Evolutionary conservation across 2,329 filamentous ascomycete genomes (phyloP), one percentile per base, ranked within the genome.

Genomic region (Sporothrix dimorphospora): DNA sequence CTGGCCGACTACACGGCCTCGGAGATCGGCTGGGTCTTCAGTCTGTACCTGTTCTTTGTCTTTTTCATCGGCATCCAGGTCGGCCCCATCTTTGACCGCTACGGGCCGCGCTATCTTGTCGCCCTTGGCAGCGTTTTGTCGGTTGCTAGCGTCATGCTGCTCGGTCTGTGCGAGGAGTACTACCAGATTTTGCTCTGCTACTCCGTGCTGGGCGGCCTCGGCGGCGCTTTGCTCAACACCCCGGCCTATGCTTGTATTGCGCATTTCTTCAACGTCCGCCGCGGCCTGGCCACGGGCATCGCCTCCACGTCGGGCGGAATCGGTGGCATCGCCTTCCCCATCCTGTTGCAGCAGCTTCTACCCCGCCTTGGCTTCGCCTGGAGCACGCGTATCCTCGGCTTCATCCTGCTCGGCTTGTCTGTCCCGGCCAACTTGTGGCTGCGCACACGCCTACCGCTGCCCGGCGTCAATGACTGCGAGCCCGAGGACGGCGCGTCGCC

Each of bases 21-120:
- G 4, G 85, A 88, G 69, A 90, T 94, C 66, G 92, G 92, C n/a
- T 97, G 94, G 94, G 93, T 97, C 75, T 94, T 95, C 77, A 90
- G 91, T 76, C 82, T 96, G 69, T 95, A 94, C 78, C 85, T 93
- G 40, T 97, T 96, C 78, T 83, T 95, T 63, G 88, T 92, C 61
- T 95, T 96, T 80, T 93, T 95, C 77, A 89, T 92, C 49, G 93
- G 93, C 34, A 88, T 97, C 11, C 92, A 95, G 77, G 90, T 94
- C 67, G 94, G 94, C 0, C 93, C 94, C 0, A 80, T 96, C 49
- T 97, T 97, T 78, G 94, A 97, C 79, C 86, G 87, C 63, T 87
- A 91, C 75, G 94, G 94, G 0, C 91, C 93, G 0, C 84, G 89
- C 16, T 79, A 86, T 73, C 84, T 96, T n/a, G 85, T 96, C 2